phyloP scores from a whole-genome alignment of 805 yeast genomes.

The Metschnikowia kofuensis region DNA sequence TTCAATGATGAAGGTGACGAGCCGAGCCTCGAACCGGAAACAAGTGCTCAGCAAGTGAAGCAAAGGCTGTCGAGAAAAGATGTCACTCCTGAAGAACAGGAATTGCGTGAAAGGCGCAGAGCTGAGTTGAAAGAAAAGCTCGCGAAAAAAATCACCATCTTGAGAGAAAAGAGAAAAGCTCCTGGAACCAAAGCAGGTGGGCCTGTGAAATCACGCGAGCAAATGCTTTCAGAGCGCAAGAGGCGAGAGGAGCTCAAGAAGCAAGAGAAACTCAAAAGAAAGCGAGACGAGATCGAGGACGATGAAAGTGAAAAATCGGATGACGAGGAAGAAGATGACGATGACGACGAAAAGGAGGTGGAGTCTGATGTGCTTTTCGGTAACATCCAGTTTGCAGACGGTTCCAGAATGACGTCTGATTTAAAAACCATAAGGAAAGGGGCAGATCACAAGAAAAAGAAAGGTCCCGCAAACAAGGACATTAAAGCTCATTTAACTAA shows the following conservation, averaged over 20 bases:
- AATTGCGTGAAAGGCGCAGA: conserved; percentile 51
- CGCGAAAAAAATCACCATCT: conserved; percentile 62
- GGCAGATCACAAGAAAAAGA: conserved; percentile 51
- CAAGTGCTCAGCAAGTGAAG: conserved; percentile 5
- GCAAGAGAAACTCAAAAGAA: conserved; percentile 43
- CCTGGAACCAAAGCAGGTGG: conserved; percentile 81
- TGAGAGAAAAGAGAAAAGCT: conserved; percentile 85
- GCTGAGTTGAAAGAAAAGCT: conserved; percentile 74
- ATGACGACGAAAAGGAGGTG: conserved; percentile 28
- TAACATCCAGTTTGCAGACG: conserved; percentile 79
- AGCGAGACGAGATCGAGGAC: conserved; percentile 38
- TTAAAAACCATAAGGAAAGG: conserved; percentile 49
- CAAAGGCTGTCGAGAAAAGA: conserved; percentile 19
- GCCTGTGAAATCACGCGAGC: conserved; percentile 83
- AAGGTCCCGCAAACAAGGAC: conserved; percentile 87
- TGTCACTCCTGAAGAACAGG: conserved; percentile 47
- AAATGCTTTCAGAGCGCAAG: conserved; percentile 64
- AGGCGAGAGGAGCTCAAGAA: conserved; percentile 44
- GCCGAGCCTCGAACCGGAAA: conserved; percentile 18
- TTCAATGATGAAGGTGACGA: conserved; percentile 76
- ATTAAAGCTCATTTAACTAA: conserved; percentile 75
- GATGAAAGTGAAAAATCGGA: conserved; percentile 30
- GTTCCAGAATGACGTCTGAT: conserved; percentile 75
- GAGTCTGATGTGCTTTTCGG: conserved; percentile 60
- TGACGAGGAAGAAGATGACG: conserved; percentile 28